Conservation (phyloP, 306 rosid species). For the Vicia sativa region DNA sequence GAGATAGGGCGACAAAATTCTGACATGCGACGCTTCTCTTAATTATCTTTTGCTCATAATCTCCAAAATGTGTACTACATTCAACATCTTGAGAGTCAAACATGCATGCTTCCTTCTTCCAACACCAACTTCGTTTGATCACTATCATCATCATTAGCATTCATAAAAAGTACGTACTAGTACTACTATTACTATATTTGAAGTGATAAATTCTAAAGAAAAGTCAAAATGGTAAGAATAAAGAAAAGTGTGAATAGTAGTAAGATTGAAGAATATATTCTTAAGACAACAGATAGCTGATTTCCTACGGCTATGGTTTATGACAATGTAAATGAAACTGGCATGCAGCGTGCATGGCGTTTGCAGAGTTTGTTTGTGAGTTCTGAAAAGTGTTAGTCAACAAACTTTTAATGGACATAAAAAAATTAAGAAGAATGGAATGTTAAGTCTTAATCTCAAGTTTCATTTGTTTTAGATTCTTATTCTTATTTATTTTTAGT, state of each 20-base stretch:
- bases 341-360: not conserved
- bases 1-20: too few species aligned
- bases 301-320: not conserved
- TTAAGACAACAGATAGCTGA: too few species aligned
- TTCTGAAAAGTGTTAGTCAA: not conserved
- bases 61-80: not conserved
- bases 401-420: not conserved
- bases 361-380: conserved; percentile 2
- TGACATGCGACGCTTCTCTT: too few species aligned
- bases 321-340: too few species aligned
- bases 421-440: not conserved
- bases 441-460: not conserved
- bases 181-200: too few species aligned
- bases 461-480: too few species aligned
- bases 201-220: too few species aligned
- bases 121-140: not conserved
- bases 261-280: too few species aligned
- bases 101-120: conserved; percentile 1
- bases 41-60: too few species aligned
- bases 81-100: not conserved
- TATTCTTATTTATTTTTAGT: not conserved
- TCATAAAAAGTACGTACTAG: too few species aligned
- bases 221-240: too few species aligned
- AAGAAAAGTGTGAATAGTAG: too few species aligned
- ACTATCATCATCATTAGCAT: not conserved